These are phyloP conservation scores for Massospora cicadina DNA, from an alignment of 371 early-diverging fungal species.

Conservation along the genomic window DNA sequence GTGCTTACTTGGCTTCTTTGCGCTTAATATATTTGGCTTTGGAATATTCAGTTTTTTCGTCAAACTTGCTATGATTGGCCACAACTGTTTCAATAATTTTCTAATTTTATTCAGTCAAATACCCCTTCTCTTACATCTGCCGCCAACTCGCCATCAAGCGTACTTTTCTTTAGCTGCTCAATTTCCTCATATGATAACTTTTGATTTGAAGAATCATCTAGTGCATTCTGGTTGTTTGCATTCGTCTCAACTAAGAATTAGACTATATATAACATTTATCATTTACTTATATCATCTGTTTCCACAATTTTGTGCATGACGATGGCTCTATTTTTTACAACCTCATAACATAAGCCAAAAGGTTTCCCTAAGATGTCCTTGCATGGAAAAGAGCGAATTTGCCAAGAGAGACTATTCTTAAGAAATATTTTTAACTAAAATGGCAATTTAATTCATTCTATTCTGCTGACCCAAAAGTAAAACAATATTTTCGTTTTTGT, in stretches of 20 bases:
- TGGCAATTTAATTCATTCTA: too few relatives aligned
- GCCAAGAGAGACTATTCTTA: slow-evolving; percentile 53
- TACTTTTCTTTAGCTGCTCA: slow-evolving; percentile 53
- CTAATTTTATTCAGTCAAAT: slow-evolving; percentile 15
- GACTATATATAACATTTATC: not conserved
- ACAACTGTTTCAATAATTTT: slow-evolving; percentile 59
- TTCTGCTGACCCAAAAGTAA: too few relatives aligned
- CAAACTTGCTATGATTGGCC: slow-evolving; percentile 67
- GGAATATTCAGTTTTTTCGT: slow-evolving; percentile 84
- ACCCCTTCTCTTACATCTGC: slow-evolving; percentile 21
- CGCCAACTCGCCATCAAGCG: slow-evolving; percentile 42
- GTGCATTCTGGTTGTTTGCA: slow-evolving; percentile 68
- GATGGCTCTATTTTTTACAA: slow-evolving; percentile 29
- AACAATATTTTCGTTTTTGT: too few relatives aligned
- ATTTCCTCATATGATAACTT: slow-evolving; percentile 71
- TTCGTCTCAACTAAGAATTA: slow-evolving; percentile 37
- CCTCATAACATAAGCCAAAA: slow-evolving; percentile 72
- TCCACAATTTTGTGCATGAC: slow-evolving; percentile 20
- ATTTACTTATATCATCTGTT: slow-evolving; percentile 24
- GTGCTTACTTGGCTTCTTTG: slow-evolving; percentile 69
- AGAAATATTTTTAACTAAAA: not conserved
- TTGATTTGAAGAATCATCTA: slow-evolving; percentile 54
- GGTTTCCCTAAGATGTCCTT: slow-evolving; percentile 63
- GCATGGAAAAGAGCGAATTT: slow-evolving; percentile 74
- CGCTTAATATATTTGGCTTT: slow-evolving; percentile 89